Base-by-base conservation (phyloP, 441 rosid species). In the Rhodomyrtus psidioides region DNA sequence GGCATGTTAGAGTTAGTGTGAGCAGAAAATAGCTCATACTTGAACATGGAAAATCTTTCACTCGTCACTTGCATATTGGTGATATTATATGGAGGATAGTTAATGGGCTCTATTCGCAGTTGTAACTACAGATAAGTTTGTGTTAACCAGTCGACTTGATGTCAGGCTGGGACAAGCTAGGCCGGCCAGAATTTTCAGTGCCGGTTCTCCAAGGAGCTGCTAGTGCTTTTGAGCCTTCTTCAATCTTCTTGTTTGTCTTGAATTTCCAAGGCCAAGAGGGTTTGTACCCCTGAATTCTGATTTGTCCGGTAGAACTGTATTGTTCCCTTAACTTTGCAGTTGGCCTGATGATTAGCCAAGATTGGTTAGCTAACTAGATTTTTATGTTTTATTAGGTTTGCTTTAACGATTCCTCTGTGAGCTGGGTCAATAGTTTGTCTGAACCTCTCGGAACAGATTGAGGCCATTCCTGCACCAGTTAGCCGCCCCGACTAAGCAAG, bases 401-500 rank as follows among this genome's bases (percentile, higher is more conserved):
- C 2, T 65, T 65, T 34, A 21, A 5, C 13, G 49, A 34, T 65
- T 65, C 19, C 39, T 34, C 79, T 19, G 8, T 10, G 46, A 65
- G 26, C 79, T 42, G 15, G n/a, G 49, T 70, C 49, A 21, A 21
- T 34, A 0, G 5, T 34, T 70, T 70, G 79, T 70, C 79, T 70
- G 14, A 70, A 70, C 79, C 26, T 34, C 46, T 70, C 8, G 0
- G 16, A 62, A 34, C 49, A 34, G 44, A 39, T 34, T 12, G 79
- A 3, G n/a, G 49, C 79, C 44, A 70, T 70, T 34, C 0, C n/a
- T 3, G 14, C 15, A 23, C 0, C 5, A 34, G 49, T 1, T 34
- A 10, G 79, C 12, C 24, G 0, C 26, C 13, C 13, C 0, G 0
- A 34, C 26, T 34, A 34, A 9, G 76, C 76, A 10, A 2, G 26